Evolutionary conservation across 169 alveolate species (phyloP).

Genomic region (Plasmodium vinckei): DNA sequence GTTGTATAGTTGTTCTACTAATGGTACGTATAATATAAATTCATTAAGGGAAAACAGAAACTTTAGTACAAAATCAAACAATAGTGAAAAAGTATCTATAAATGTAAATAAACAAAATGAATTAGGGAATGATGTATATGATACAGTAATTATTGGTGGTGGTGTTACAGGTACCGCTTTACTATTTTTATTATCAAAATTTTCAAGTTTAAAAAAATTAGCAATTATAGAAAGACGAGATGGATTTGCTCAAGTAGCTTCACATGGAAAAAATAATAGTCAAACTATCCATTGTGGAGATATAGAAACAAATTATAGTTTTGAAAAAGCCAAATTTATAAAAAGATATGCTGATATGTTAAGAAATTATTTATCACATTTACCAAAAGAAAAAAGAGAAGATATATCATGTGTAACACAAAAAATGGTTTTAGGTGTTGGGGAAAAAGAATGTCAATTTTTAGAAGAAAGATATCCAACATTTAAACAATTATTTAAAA

Average conservation of each 20-base stretch:
- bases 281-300: constrained; percentile 92
- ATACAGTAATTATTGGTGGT: constrained; percentile 89
- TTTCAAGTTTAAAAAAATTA: constrained; percentile 85
- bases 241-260: constrained; percentile 88
- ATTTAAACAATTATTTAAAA: constrained; percentile 79
- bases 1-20: too few species aligned
- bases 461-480: constrained; percentile 82
- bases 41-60: neutral
- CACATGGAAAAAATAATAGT: constrained; percentile 88
- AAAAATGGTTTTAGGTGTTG: constrained; percentile 91
- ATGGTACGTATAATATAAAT: too few species aligned
- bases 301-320: constrained; percentile 89
- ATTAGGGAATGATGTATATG: constrained; percentile 77
- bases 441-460: constrained; percentile 87
- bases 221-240: constrained; percentile 87
- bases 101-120: constrained; percentile 3
- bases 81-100: constrained; percentile 18
- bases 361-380: constrained; percentile 85
- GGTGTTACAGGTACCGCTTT: constrained; percentile 91
- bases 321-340: constrained; percentile 86
- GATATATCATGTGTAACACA: constrained; percentile 84
- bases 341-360: constrained; percentile 89
- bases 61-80: neutral
- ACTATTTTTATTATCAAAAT: constrained; percentile 85
- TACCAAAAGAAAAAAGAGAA: constrained; percentile 77